These are phyloP conservation scores for Hysterangium stoloniferum DNA, from an alignment of 768 basidiomycete genomes.

Conservation along the genomic window DNA sequence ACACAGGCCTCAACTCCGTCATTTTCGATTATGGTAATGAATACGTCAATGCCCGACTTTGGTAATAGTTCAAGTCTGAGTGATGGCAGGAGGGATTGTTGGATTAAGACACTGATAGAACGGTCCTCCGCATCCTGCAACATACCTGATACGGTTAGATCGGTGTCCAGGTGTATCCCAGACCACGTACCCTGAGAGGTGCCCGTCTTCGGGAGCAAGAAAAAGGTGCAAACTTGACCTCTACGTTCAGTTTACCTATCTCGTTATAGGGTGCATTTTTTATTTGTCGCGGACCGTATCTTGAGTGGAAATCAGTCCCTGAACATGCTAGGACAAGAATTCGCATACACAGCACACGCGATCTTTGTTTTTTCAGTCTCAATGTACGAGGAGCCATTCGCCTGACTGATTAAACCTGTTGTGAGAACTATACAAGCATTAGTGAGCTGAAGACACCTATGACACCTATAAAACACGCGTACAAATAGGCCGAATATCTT, in stretches of 20 bases:
- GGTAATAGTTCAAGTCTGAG: conserved; percentile 87
- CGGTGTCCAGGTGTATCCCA: conserved; percentile 1
- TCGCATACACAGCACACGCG: conserved; percentile 86
- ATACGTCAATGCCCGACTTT: conserved; percentile 90
- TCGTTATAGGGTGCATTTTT: conserved; percentile 79
- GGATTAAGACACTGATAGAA: conserved; percentile 72
- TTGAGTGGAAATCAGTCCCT: conserved; percentile 20
- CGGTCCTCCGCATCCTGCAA: conserved; percentile 91
- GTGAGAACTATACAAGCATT: conserved; percentile 81
- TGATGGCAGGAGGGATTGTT: conserved; percentile 78
- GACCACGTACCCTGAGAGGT: conserved; percentile 71
- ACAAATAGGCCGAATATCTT: conserved; percentile 86
- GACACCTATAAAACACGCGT: conserved; percentile 44
- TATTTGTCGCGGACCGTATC: conserved; percentile 81
- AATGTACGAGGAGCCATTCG: conserved; percentile 95
- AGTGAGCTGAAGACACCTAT: conserved; percentile 72
- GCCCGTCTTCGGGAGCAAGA: conserved; percentile 71
- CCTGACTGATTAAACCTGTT: conserved; percentile 84
- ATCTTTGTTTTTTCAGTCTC: conserved; percentile 90
- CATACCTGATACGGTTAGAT: too few species aligned
- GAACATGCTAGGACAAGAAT: neutral
- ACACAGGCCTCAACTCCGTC: conserved; percentile 87
- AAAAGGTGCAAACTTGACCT: conserved; percentile 96
- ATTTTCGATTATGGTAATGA: conserved; percentile 83
- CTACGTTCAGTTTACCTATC: conserved; percentile 83